Percentiles rank a stretch among this genome's conserved stretches.
phyloP scores from a whole-genome alignment of 768 basidiomycete genomes.

The Russula sp. region DNA sequence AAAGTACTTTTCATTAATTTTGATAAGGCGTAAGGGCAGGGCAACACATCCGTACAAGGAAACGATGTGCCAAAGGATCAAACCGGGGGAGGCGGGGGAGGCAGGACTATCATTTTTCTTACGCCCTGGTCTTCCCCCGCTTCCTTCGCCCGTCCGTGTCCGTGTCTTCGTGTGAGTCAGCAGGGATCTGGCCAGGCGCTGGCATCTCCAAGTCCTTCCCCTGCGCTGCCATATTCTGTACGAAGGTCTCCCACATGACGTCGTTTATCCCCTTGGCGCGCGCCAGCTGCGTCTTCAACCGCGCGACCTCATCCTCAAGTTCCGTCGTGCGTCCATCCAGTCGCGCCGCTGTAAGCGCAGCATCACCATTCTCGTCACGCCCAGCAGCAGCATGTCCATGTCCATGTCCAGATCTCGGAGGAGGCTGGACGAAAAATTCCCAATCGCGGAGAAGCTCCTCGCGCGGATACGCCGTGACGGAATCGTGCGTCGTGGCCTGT shows the following conservation, averaged over 20 bases:
- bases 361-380: slow-evolving; percentile 35
- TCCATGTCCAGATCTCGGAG: slow-evolving; percentile 36
- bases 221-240: slow-evolving; percentile 56
- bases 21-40: background rate
- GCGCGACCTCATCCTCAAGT: slow-evolving; percentile 69
- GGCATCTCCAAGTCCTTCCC: slow-evolving; percentile 32
- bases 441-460: slow-evolving; percentile 66
- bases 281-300: slow-evolving; percentile 64
- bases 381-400: slow-evolving; percentile 28
- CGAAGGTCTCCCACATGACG: slow-evolving; percentile 86
- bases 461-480: slow-evolving; percentile 42
- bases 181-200: slow-evolving; percentile 9
- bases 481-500: slow-evolving; percentile 31
- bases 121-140: slow-evolving; percentile 28
- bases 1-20: slow-evolving; percentile 10
- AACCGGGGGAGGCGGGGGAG: background rate
- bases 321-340: slow-evolving; percentile 58
- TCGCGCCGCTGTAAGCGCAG: slow-evolving; percentile 38
- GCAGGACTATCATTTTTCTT: background rate
- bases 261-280: slow-evolving; percentile 92
- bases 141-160: slow-evolving; percentile 19
- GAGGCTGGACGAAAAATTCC: slow-evolving; percentile 54
- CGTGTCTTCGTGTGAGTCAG: slow-evolving; percentile 19
- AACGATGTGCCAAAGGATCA: slow-evolving; percentile 3
- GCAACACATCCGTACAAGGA: slow-evolving; percentile 1